Percentiles rank a stretch among this genome's conserved stretches.
These are phyloP conservation scores for Lachnellula arida DNA, from an alignment of 2,329 filamentous ascomycete species.

Conservation along the genomic window DNA sequence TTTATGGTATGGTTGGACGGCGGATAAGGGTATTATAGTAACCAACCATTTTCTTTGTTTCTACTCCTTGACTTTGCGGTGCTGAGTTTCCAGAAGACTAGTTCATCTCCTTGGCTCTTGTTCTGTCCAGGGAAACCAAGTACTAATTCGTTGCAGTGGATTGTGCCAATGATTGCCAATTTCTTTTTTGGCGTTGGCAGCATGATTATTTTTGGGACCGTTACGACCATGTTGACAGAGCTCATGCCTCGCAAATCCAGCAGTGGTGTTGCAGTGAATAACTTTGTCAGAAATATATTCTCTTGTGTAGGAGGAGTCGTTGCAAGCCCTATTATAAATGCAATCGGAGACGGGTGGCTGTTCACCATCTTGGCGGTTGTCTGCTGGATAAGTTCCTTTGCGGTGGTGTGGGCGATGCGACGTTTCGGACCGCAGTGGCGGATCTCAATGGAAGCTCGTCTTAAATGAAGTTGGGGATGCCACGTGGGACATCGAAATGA, in stretches of 20 bases:
- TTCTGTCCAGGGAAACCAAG: too few species aligned
- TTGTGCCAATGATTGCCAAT: slow-evolving; percentile 58
- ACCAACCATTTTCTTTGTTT: too few species aligned
- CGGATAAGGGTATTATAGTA: slow-evolving; percentile 51
- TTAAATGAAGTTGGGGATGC: slow-evolving; percentile 7
- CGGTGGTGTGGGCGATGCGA: slow-evolving; percentile 56
- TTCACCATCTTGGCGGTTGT: slow-evolving; percentile 59
- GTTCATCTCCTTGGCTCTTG: too few species aligned
- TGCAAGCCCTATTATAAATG: slow-evolving; percentile 64
- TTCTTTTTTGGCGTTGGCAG: slow-evolving; percentile 72
- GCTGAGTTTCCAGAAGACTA: too few species aligned
- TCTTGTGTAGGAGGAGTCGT: slow-evolving; percentile 67
- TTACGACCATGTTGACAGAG: slow-evolving; percentile 79
- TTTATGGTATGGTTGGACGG: slow-evolving; percentile 74
- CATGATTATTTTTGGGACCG: slow-evolving; percentile 54
- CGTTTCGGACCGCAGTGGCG: slow-evolving; percentile 61
- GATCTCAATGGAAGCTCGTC: slow-evolving; percentile 49
- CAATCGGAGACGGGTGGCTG: slow-evolving; percentile 71
- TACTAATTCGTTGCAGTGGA: slow-evolving; percentile 38
- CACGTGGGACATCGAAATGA: background rate
- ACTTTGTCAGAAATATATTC: slow-evolving; percentile 76
- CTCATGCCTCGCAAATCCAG: slow-evolving; percentile 71
- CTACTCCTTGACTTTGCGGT: too few species aligned
- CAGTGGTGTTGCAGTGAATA: slow-evolving; percentile 73
- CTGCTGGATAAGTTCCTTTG: slow-evolving; percentile 51